A percentile compares a stretch with the other conserved stretches of the same genome.
phyloP scores from a whole-genome alignment of 2,329 filamentous ascomycete genomes.

The Alternaria triticimaculans region DNA sequence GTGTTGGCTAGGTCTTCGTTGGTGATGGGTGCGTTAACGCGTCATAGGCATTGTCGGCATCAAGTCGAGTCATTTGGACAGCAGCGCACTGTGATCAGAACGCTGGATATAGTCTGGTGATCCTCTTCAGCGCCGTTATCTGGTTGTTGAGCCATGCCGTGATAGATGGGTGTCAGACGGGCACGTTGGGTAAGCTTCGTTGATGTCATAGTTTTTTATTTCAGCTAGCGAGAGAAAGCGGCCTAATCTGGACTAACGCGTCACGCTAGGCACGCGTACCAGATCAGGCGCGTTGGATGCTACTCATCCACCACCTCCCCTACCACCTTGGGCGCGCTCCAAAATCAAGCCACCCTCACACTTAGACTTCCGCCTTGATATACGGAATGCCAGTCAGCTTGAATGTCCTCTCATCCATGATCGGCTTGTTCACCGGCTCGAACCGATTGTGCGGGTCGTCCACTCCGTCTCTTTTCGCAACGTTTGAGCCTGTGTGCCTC shows the following conservation, averaged over 20 bases:
- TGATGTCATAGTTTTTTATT: neutral
- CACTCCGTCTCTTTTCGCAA: constrained; percentile 40
- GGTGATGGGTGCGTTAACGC: neutral
- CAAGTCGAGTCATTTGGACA: neutral
- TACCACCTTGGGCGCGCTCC: neutral
- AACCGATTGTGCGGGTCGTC: constrained; percentile 46
- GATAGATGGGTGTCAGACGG: neutral
- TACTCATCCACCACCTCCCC: neutral
- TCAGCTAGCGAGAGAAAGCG: neutral
- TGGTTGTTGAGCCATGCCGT: neutral
- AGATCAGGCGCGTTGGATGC: neutral
- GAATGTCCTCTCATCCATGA: constrained; percentile 52
- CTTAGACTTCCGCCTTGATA: constrained; percentile 13
- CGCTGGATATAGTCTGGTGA: neutral
- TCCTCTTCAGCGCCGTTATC: neutral
- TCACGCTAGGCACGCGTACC: neutral
- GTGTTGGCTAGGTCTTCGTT: neutral
- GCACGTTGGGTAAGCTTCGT: neutral
- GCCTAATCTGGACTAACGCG: neutral
- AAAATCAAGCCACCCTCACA: neutral
- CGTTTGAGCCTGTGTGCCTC: constrained; percentile 40
- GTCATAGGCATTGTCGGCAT: neutral
- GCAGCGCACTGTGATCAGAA: neutral
- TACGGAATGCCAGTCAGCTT: constrained; percentile 59
- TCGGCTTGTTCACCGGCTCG: constrained; percentile 50